A percentile compares a stretch with the other conserved stretches of the same genome.
phyloP scores from a whole-genome alignment of 1,139 yeast genomes.

The Protomyces arabidopsidicola region DNA sequence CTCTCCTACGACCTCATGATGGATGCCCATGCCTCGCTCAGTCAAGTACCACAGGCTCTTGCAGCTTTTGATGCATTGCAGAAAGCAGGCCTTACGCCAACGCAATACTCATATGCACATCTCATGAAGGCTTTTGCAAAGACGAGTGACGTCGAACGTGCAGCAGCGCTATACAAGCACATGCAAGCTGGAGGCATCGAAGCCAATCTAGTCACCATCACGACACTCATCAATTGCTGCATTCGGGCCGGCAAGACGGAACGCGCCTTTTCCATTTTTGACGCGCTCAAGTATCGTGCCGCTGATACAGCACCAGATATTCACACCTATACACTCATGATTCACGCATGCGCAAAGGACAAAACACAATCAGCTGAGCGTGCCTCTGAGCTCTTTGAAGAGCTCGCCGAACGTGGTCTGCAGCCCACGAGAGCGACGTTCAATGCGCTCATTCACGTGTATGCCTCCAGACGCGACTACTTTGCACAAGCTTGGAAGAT shows the following conservation, averaged over 20 bases:
- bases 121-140: slow-evolving; percentile 26
- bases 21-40: slow-evolving; percentile 25
- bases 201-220: slow-evolving; percentile 27
- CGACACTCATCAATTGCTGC: slow-evolving; percentile 27
- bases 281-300: slow-evolving; percentile 24
- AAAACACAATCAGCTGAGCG: slow-evolving; percentile 25
- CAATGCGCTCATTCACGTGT: slow-evolving; percentile 28
- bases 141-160: slow-evolving; percentile 4
- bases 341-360: slow-evolving; percentile 26
- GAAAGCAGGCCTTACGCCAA: slow-evolving; percentile 17
- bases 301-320: slow-evolving; percentile 24
- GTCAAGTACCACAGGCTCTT: slow-evolving; percentile 16
- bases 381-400: slow-evolving; percentile 27
- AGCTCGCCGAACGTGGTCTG: slow-evolving; percentile 22
- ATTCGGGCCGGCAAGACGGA: slow-evolving; percentile 12
- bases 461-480: slow-evolving; percentile 27
- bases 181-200: slow-evolving; percentile 26
- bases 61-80: slow-evolving; percentile 10
- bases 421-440: slow-evolving; percentile 26
- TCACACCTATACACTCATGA: slow-evolving; percentile 29
- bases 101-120: slow-evolving; percentile 29
- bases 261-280: slow-evolving; percentile 26
- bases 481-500: slow-evolving; percentile 28
- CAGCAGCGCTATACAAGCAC: slow-evolving; percentile 22
- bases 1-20: slow-evolving; percentile 27